Conservation (phyloP, 2,329 filamentous ascomycete genomes). For the Elsinoe ampelina region DNA sequence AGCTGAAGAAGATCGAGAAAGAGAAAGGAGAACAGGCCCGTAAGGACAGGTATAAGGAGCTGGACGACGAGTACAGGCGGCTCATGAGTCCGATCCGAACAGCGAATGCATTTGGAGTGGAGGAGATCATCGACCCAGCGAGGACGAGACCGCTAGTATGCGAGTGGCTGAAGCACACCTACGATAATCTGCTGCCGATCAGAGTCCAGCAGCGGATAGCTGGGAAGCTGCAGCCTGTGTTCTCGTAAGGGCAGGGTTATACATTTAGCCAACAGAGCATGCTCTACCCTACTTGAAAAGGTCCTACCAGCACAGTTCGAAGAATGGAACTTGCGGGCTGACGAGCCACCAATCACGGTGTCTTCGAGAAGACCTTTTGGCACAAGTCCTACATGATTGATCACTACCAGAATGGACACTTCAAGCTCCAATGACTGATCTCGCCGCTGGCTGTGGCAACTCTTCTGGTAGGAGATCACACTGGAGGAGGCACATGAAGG, state of each 20-base stretch:
- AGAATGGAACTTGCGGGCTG: too few species aligned
- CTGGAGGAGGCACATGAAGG: too few species aligned
- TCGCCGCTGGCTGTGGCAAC: too few species aligned
- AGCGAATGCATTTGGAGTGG: slow-evolving; percentile 54
- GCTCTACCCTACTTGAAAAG: too few species aligned
- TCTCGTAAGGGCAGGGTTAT: background rate
- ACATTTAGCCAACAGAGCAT: too few species aligned
- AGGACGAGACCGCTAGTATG: slow-evolving; percentile 47
- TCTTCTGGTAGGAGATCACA: too few species aligned
- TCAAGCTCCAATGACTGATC: too few species aligned
- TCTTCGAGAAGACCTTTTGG: too few species aligned
- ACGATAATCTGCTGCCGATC: slow-evolving; percentile 43
- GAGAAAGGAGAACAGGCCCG: slow-evolving; percentile 40
- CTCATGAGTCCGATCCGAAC: slow-evolving; percentile 57
- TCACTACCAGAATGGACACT: too few species aligned
- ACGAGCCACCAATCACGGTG: too few species aligned
- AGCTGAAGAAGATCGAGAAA: slow-evolving; percentile 47
- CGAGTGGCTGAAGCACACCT: slow-evolving; percentile 49
- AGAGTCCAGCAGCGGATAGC: slow-evolving; percentile 36
- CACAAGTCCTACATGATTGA: too few species aligned
- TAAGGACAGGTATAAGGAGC: slow-evolving; percentile 43
- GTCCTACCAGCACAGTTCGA: too few species aligned
- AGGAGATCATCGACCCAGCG: slow-evolving; percentile 57
- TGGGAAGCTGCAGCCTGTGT: slow-evolving; percentile 33
- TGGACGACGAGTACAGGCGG: slow-evolving; percentile 51